Conservation (phyloP, 2,329 filamentous ascomycete species). For the Trichophyton equinum region DNA sequence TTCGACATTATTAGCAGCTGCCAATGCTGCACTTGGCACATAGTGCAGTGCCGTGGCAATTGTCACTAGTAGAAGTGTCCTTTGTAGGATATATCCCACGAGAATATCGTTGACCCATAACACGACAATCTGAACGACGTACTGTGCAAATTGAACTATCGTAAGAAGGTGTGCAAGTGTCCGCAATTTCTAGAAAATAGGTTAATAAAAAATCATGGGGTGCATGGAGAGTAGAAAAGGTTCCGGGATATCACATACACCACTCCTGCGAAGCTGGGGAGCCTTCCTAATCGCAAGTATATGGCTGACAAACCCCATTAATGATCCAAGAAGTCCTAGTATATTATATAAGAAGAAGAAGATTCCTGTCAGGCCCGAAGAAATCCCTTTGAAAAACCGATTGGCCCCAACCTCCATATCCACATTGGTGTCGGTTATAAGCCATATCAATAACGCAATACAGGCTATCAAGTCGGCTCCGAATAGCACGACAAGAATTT, state of each 20-base stretch:
- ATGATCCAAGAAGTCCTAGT: neutral
- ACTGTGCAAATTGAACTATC: neutral
- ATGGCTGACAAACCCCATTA: neutral
- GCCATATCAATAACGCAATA: neutral
- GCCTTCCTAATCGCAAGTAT: neutral
- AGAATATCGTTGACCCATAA: neutral
- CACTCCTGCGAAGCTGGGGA: neutral
- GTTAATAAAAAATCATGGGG: neutral
- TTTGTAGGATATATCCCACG: neutral
- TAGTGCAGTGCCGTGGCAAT: neutral
- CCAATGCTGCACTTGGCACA: neutral
- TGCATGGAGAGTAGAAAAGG: neutral
- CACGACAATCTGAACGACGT: neutral
- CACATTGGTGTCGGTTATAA: neutral
- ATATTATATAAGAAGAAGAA: neutral
- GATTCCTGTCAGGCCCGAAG: neutral
- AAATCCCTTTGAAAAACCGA: neutral
- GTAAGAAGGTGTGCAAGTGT: neutral
- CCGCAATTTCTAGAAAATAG: neutral
- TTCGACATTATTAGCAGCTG: neutral
- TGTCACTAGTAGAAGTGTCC: neutral
- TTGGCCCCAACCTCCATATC: neutral
- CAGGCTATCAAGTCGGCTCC: neutral
- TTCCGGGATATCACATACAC: neutral
- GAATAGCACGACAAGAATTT: neutral